Conservation (phyloP, 2,329 filamentous ascomycete genomes). For the Colletotrichum incanum region DNA sequence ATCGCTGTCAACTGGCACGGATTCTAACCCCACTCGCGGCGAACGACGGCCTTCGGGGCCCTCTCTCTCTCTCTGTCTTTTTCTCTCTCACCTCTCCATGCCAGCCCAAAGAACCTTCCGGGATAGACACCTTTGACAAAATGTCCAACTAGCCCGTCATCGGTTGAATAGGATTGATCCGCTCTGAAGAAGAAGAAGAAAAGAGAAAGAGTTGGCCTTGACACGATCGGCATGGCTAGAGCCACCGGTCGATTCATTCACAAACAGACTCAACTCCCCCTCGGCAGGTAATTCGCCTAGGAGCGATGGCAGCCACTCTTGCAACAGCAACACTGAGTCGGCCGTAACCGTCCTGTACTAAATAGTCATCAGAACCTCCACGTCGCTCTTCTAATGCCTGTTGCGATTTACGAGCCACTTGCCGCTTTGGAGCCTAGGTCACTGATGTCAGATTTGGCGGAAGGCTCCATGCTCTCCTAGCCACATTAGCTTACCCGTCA, state of each 20-base stretch:
- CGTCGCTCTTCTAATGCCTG: not conserved
- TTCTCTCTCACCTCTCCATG: not conserved
- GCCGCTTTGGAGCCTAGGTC: slow-evolving; percentile 28
- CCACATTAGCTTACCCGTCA: slow-evolving; percentile 43
- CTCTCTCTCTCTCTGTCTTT: not conserved
- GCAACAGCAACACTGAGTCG: not conserved
- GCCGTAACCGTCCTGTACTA: not conserved
- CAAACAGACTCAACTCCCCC: not conserved
- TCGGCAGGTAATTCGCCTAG: not conserved
- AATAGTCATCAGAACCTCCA: not conserved
- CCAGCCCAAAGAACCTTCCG: not conserved
- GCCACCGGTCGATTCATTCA: not conserved
- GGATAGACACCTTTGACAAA: not conserved
- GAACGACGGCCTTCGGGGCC: slow-evolving; percentile 4
- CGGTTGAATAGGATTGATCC: not conserved
- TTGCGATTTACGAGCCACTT: slow-evolving; percentile 30
- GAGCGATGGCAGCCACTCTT: too few species aligned
- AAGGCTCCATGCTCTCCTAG: slow-evolving; percentile 34
- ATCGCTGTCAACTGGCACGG: not conserved
- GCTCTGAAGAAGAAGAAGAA: not conserved
- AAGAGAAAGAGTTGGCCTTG: not conserved
- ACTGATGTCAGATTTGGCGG: slow-evolving; percentile 27
- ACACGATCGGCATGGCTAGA: not conserved
- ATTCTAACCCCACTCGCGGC: not conserved
- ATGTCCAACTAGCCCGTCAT: not conserved